Evolutionary conservation across 2,329 filamentous ascomycete genomes (phyloP).

Genomic region (Xylaria polymorpha): DNA sequence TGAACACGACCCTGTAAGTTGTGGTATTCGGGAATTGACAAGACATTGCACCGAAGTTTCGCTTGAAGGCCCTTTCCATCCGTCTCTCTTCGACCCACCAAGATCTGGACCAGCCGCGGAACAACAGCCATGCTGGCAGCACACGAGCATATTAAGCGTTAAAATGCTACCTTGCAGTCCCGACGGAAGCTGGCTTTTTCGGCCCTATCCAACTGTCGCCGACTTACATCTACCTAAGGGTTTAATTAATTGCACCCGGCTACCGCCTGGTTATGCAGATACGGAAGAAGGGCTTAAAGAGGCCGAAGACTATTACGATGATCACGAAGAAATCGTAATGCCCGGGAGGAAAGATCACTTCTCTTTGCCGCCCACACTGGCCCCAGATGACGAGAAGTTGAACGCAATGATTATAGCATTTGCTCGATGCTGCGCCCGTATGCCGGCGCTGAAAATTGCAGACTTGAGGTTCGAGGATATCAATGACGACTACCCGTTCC

Average conservation of each 20-base stretch:
- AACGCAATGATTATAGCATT: constrained; percentile 13
- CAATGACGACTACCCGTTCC: not conserved
- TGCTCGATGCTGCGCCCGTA: constrained; percentile 20
- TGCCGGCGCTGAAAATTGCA: constrained; percentile 6
- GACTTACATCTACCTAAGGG: not conserved
- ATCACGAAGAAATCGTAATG: not conserved
- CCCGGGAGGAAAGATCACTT: not conserved
- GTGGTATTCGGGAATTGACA: constrained; percentile 14
- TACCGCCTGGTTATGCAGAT: constrained; percentile 16
- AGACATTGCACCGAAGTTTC: constrained; percentile 9
- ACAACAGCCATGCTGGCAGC: constrained; percentile 10
- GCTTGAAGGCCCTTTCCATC: constrained; percentile 11
- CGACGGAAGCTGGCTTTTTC: constrained; percentile 19
- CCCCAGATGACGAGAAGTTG: not conserved
- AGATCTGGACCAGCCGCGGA: not conserved
- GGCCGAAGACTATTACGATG: constrained; percentile 2
- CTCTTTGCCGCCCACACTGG: too few relatives aligned
- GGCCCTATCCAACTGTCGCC: not conserved
- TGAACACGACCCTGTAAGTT: constrained; percentile 10
- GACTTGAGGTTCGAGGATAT: not conserved
- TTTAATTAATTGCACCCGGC: not conserved
- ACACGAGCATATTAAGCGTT: not conserved
- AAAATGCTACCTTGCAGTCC: not conserved
- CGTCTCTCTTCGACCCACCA: constrained; percentile 16
- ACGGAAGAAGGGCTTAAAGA: not conserved